Percentiles rank a stretch among this genome's conserved stretches.
Evolutionary conservation across 495 filamentous ascomycete species (phyloP).

Genomic region (Rusavskia elegans): DNA sequence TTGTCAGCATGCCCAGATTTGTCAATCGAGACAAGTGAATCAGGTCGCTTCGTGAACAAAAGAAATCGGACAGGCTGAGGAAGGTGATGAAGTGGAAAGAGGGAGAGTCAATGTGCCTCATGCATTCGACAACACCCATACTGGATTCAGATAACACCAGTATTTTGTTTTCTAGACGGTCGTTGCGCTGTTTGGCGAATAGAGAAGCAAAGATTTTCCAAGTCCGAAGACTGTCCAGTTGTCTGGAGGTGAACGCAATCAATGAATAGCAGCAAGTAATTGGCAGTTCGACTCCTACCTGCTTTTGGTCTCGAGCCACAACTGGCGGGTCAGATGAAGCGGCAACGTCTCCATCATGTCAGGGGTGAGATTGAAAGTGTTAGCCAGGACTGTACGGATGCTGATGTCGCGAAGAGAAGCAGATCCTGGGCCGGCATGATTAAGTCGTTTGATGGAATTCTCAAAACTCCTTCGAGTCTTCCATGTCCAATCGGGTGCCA

Average conservation of each 20-base stretch:
- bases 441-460: neutral
- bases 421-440: constrained; percentile 5
- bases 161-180: constrained; percentile 2
- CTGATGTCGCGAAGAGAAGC: constrained; percentile 12
- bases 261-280: neutral
- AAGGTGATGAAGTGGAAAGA: constrained; percentile 12
- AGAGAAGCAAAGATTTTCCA: constrained; percentile 15
- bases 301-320: constrained; percentile 12
- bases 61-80: constrained; percentile 12
- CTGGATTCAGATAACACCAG: constrained; percentile 5
- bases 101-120: constrained; percentile 7
- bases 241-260: constrained; percentile 1
- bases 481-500: constrained; percentile 10
- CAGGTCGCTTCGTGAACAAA: constrained; percentile 8
- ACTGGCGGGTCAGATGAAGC: constrained; percentile 3
- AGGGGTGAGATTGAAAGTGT: constrained; percentile 9
- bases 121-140: constrained; percentile 7
- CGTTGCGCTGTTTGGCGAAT: constrained; percentile 7
- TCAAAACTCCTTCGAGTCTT: constrained; percentile 5
- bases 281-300: neutral
- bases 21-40: constrained; percentile 10
- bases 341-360: constrained; percentile 12
- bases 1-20: constrained; percentile 14
- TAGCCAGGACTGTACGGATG: constrained; percentile 5
- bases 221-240: constrained; percentile 13